These are phyloP conservation scores for Musa balbisiana DNA, from an alignment of 202 grass and related monocot species.

Conservation along the genomic window DNA sequence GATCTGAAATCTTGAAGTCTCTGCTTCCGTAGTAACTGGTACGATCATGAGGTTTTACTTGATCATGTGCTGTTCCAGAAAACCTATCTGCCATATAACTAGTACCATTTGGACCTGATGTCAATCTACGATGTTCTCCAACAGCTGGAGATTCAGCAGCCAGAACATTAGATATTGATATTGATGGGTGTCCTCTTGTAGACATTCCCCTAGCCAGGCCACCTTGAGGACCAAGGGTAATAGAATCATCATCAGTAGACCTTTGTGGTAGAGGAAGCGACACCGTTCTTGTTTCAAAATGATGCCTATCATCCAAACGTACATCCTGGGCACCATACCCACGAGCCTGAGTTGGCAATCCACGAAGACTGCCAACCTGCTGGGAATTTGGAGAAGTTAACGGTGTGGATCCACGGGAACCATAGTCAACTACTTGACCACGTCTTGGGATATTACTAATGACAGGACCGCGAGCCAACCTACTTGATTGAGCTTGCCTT, in stretches of 20 bases:
- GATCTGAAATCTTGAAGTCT: constrained; percentile 32
- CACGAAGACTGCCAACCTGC: constrained; percentile 43
- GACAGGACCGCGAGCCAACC: constrained; percentile 57
- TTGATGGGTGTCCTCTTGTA: constrained; percentile 53
- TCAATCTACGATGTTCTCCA: constrained; percentile 42
- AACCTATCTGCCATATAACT: constrained; percentile 23
- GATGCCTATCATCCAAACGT: constrained; percentile 53
- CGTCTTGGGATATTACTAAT: constrained; percentile 51
- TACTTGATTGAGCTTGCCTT: constrained; percentile 77
- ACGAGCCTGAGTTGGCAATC: constrained; percentile 42
- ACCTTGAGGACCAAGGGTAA: constrained; percentile 88
- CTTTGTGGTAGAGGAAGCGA: constrained; percentile 71
- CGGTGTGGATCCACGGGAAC: constrained; percentile 34
- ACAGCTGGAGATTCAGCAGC: constrained; percentile 30
- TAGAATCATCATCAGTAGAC: constrained; percentile 49
- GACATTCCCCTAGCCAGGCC: constrained; percentile 87
- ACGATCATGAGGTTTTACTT: constrained; percentile 29
- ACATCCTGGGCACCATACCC: constrained; percentile 58
- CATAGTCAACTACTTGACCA: constrained; percentile 49
- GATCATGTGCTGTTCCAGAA: constrained; percentile 17
- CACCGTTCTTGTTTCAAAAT: constrained; percentile 42
- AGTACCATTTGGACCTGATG: constrained; percentile 43
- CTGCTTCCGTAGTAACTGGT: constrained; percentile 32
- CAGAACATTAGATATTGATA: constrained; percentile 25
- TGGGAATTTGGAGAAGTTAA: constrained; percentile 57